These are phyloP conservation scores for Graphilbum sp. DNA, from an alignment of 2,329 filamentous ascomycete genomes.

Conservation along the genomic window DNA sequence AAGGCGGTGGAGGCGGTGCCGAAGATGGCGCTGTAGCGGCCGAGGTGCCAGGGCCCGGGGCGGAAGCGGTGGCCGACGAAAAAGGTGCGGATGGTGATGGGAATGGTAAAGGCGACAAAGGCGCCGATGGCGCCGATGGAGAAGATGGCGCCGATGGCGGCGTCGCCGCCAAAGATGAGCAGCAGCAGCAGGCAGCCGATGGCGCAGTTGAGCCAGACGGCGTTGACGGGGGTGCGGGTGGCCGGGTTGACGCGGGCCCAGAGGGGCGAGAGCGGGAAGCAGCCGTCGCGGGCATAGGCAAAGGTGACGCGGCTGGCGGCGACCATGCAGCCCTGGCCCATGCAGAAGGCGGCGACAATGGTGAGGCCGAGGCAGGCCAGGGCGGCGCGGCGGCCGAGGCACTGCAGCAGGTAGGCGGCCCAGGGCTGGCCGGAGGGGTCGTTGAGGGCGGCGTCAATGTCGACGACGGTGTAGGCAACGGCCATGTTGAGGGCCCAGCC, in stretches of 20 bases:
- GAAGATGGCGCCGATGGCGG: constrained; percentile 52
- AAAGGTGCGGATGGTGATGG: constrained; percentile 40
- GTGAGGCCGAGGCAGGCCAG: constrained; percentile 48
- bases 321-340: constrained; percentile 61
- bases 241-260: constrained; percentile 42
- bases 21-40: constrained; percentile 38
- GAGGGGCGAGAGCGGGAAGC: constrained; percentile 42
- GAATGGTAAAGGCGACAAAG: constrained; percentile 43
- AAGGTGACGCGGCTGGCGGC: constrained; percentile 49
- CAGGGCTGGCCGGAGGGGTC: constrained; percentile 53
- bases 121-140: constrained; percentile 53
- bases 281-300: constrained; percentile 56
- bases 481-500: constrained; percentile 63
- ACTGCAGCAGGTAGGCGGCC: constrained; percentile 52
- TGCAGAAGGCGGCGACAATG: constrained; percentile 52
- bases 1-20: constrained; percentile 41
- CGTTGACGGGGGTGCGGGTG: constrained; percentile 53
- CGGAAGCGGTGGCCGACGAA: constrained; percentile 48
- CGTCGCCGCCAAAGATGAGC: constrained; percentile 46
- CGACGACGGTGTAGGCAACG: constrained; percentile 54
- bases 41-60: constrained; percentile 52
- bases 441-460: constrained; percentile 40
- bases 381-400: constrained; percentile 41
- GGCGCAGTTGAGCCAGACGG: constrained; percentile 48
- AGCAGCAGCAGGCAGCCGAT: constrained; percentile 44